Percentiles rank a stretch among this genome's conserved stretches.
These are phyloP conservation scores for Alternaria sp. DNA, from an alignment of 2,329 filamentous ascomycete genomes.

Conservation along the genomic window DNA sequence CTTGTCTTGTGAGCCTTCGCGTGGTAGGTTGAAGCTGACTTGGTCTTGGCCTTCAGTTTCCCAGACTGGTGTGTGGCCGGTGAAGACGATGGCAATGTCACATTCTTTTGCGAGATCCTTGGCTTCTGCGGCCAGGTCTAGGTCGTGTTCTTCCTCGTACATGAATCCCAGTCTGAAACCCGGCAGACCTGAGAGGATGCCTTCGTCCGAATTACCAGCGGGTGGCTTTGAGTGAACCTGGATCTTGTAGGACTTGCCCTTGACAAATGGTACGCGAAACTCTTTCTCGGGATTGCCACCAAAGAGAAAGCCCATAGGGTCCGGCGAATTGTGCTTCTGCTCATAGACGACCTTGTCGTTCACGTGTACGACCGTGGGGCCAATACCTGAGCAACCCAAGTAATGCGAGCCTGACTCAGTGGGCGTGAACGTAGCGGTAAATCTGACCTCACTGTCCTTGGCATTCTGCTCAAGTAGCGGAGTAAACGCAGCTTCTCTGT, in stretches of 20 bases:
- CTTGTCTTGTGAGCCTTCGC: conserved; percentile 64
- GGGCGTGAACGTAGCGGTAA: conserved; percentile 39
- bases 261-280: conserved; percentile 65
- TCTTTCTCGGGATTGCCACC: conserved; percentile 70
- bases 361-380: conserved; percentile 42
- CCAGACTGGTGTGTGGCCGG: conserved; percentile 48
- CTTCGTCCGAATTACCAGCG: conserved; percentile 51
- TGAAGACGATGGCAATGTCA: conserved; percentile 46
- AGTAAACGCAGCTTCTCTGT: conserved; percentile 39
- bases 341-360: conserved; percentile 41
- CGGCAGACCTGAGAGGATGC: conserved; percentile 43
- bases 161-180: conserved; percentile 50
- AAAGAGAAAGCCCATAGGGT: conserved; percentile 72
- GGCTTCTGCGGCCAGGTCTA: conserved; percentile 40
- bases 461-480: conserved; percentile 36
- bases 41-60: conserved; percentile 70
- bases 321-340: conserved; percentile 60
- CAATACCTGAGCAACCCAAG: conserved; percentile 47
- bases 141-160: conserved; percentile 41
- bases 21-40: conserved; percentile 62
- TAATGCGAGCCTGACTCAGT: conserved; percentile 42
- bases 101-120: conserved; percentile 38
- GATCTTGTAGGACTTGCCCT: conserved; percentile 67
- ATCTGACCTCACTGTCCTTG: conserved; percentile 36
- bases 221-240: conserved; percentile 67